These are phyloP conservation scores for Lachancea lanzarotensis DNA, from an alignment of 805 yeast species.

Conservation along the genomic window DNA sequence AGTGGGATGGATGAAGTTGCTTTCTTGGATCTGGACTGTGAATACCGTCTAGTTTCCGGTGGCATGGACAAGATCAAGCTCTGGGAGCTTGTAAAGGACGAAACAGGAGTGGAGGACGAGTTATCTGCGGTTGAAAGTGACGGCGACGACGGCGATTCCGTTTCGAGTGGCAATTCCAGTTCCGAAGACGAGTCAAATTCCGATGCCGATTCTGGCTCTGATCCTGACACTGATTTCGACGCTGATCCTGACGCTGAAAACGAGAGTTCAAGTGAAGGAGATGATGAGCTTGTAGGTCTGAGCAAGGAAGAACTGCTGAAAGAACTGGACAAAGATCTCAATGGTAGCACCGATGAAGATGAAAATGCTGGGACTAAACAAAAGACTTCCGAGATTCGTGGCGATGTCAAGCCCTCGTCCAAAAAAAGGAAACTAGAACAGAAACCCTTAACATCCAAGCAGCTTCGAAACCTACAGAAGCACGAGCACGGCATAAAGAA, in stretches of 20 bases:
- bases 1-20: conserved; percentile 67
- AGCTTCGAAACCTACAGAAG: conserved; percentile 41
- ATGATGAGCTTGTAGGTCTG: conserved; percentile 17
- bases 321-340: conserved; percentile 27
- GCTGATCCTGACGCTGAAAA: conserved; percentile 28
- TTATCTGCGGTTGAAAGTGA: not conserved
- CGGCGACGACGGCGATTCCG: conserved; percentile 10
- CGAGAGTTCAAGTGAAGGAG: conserved; percentile 18
- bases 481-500: conserved; percentile 59
- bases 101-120: not conserved
- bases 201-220: conserved; percentile 12
- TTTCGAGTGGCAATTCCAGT: conserved; percentile 6
- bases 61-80: conserved; percentile 78
- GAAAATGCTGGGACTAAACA: conserved; percentile 13
- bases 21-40: conserved; percentile 69
- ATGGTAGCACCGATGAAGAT: conserved; percentile 10
- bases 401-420: conserved; percentile 17
- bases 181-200: conserved; percentile 6
- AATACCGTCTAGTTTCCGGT: conserved; percentile 71
- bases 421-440: conserved; percentile 32
- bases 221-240: conserved; percentile 16
- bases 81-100: conserved; percentile 50
- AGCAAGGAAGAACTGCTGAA: conserved; percentile 29
- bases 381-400: conserved; percentile 10
- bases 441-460: conserved; percentile 38